Percentiles rank a stretch among this genome's conserved stretches.
These are phyloP conservation scores for Cyphellophora attinorum DNA, from an alignment of 2,329 filamentous ascomycete species.

Conservation along the genomic window DNA sequence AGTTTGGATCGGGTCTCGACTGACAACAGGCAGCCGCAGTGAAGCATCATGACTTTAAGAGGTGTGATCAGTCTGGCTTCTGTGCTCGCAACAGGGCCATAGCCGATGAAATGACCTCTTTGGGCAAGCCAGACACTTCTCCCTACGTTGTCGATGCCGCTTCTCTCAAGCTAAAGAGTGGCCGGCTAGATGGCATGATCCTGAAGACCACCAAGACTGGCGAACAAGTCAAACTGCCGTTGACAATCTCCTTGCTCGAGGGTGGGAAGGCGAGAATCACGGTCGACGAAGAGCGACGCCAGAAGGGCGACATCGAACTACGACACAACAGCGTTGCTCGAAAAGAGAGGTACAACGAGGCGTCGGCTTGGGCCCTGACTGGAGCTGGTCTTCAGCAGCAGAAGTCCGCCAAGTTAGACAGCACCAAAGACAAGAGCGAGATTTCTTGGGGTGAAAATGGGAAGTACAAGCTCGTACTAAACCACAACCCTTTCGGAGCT, in stretches of 20 bases:
- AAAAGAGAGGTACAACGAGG: slow-evolving; percentile 93
- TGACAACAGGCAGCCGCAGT: slow-evolving; percentile 55
- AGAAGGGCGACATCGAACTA: slow-evolving; percentile 80
- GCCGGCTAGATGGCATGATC: slow-evolving; percentile 70
- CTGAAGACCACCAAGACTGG: slow-evolving; percentile 64
- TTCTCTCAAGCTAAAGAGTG: slow-evolving; percentile 66
- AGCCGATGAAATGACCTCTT: slow-evolving; percentile 63
- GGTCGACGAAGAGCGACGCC: slow-evolving; percentile 82
- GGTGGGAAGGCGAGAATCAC: slow-evolving; percentile 80
- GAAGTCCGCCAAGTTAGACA: slow-evolving; percentile 60
- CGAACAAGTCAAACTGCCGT: slow-evolving; percentile 66
- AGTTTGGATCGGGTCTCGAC: background rate
- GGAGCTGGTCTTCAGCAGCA: slow-evolving; percentile 63
- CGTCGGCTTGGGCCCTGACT: slow-evolving; percentile 74
- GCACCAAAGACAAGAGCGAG: slow-evolving; percentile 47
- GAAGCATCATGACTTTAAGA: slow-evolving; percentile 97
- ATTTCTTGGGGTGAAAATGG: slow-evolving; percentile 69
- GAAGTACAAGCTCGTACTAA: slow-evolving; percentile 73
- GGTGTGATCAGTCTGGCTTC: slow-evolving; percentile 90
- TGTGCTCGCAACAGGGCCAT: slow-evolving; percentile 89
- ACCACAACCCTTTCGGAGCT: slow-evolving; percentile 70
- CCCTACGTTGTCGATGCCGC: slow-evolving; percentile 70
- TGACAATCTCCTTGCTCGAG: slow-evolving; percentile 80
- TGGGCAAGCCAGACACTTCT: slow-evolving; percentile 61
- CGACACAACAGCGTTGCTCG: slow-evolving; percentile 73